phyloP scores from a whole-genome alignment of 2,329 filamentous ascomycete genomes.

The Colletotrichum eremochloae region DNA sequence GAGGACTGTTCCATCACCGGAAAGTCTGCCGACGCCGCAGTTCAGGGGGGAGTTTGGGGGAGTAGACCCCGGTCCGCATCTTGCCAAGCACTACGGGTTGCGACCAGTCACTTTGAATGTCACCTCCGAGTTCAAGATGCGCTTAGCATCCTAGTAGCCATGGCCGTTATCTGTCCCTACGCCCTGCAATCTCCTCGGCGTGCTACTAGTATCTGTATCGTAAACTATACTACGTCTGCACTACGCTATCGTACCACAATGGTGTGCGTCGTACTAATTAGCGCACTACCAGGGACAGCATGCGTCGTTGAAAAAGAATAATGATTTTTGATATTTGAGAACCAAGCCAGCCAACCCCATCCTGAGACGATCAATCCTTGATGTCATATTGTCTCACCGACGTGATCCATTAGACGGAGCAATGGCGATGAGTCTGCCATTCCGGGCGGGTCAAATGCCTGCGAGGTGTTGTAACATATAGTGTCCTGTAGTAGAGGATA shows the following conservation, averaged over 20 bases:
- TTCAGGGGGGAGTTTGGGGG: conserved; percentile 11
- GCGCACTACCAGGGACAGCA: conserved; percentile 31
- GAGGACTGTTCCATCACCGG: neutral
- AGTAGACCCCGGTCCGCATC: conserved; percentile 5
- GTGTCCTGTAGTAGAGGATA: no score
- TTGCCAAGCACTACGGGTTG: conserved; percentile 24
- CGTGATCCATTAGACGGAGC: conserved; percentile 19
- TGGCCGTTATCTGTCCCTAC: neutral
- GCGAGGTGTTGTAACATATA: neutral
- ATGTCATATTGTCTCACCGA: neutral
- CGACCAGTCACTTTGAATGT: conserved; percentile 8
- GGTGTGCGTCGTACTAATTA: conserved; percentile 33
- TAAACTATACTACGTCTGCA: neutral
- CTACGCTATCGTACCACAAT: neutral
- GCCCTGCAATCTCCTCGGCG: conserved; percentile 6
- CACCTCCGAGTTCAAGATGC: neutral
- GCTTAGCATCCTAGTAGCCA: conserved; percentile 6
- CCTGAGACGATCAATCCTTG: conserved; percentile 1
- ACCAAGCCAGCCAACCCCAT: conserved; percentile 19
- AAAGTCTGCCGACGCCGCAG: conserved; percentile 19
- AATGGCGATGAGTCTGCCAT: neutral
- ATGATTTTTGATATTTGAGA: neutral
- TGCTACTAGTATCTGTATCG: no score
- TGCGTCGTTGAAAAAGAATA: neutral
- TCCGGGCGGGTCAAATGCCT: conserved; percentile 3